Conservation (phyloP, 768 basidiomycete genomes). For the Leccinum imitatum region DNA sequence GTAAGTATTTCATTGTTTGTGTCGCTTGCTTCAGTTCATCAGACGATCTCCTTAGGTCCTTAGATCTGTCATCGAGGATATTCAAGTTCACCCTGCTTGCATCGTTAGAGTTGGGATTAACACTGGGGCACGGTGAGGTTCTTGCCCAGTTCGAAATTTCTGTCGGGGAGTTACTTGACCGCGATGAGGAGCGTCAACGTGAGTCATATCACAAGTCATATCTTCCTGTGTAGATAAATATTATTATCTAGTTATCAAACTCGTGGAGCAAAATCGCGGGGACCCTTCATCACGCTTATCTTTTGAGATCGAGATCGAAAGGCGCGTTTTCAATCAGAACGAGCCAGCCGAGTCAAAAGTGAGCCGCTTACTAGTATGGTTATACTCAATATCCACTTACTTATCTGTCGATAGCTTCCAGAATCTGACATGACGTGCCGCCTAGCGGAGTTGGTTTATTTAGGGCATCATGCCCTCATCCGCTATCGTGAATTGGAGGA, state of each 20-base stretch:
- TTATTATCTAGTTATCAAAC: not conserved
- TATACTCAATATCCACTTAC: not conserved
- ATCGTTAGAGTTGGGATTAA: constrained; percentile 5
- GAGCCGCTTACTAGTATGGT: not conserved
- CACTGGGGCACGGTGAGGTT: constrained; percentile 3
- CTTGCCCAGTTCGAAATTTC: not conserved
- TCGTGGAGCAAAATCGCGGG: not conserved
- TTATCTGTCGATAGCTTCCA: not conserved
- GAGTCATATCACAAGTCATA: not conserved
- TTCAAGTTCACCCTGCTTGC: constrained; percentile 1
- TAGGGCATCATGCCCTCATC: not conserved
- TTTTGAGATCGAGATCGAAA: not conserved
- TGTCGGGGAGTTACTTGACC: not conserved
- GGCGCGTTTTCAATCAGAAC: not conserved
- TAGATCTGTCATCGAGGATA: not conserved
- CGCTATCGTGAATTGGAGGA: not conserved
- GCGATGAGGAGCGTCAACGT: not conserved
- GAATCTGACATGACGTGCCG: not conserved
- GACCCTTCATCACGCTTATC: not conserved
- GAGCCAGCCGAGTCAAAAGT: not conserved
- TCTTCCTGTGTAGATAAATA: too few relatives aligned
- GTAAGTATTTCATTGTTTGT: not conserved
- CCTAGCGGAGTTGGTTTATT: not conserved
- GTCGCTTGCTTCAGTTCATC: not conserved
- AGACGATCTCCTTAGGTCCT: not conserved